phyloP scores from a whole-genome alignment of 192 early-diverging fungal species.

The Linnemannia zychae region DNA sequence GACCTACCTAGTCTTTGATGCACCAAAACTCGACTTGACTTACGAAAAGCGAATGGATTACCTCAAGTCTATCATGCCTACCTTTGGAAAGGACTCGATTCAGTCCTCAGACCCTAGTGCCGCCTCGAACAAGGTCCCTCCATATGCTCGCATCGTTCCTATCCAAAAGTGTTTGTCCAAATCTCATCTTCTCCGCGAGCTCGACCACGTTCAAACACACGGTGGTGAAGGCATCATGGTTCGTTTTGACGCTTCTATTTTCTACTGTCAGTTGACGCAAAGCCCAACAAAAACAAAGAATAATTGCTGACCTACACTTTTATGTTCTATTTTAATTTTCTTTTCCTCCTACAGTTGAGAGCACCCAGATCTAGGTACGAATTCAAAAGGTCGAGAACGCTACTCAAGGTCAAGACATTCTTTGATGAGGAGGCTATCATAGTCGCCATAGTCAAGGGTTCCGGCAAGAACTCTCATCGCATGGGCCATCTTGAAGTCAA shows the following conservation, averaged over 20 bases:
- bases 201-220: constrained; percentile 65
- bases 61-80: constrained; percentile 57
- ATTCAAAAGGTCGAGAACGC: constrained; percentile 63
- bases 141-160: constrained; percentile 62
- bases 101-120: background rate
- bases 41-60: constrained; percentile 69
- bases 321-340: background rate
- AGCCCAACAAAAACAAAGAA: background rate
- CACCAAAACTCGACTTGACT: constrained; percentile 59
- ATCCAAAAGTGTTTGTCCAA: constrained; percentile 59
- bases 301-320: background rate
- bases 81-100: constrained; percentile 32
- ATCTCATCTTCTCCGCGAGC: constrained; percentile 60
- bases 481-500: constrained; percentile 70
- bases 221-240: constrained; percentile 85
- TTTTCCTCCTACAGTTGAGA: constrained; percentile 15
- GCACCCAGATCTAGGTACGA: constrained; percentile 48
- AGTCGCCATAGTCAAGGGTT: constrained; percentile 66
- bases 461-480: constrained; percentile 67
- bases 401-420: constrained; percentile 80
- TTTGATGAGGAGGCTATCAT: constrained; percentile 82
- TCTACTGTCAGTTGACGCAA: background rate
- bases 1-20: constrained; percentile 75
- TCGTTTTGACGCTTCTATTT: constrained; percentile 15
- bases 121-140: constrained; percentile 33